Percentiles rank a stretch among this genome's conserved stretches.
phyloP scores from a whole-genome alignment of 1,284 basidiomycete genomes.

The Wallemia mellicola region DNA sequence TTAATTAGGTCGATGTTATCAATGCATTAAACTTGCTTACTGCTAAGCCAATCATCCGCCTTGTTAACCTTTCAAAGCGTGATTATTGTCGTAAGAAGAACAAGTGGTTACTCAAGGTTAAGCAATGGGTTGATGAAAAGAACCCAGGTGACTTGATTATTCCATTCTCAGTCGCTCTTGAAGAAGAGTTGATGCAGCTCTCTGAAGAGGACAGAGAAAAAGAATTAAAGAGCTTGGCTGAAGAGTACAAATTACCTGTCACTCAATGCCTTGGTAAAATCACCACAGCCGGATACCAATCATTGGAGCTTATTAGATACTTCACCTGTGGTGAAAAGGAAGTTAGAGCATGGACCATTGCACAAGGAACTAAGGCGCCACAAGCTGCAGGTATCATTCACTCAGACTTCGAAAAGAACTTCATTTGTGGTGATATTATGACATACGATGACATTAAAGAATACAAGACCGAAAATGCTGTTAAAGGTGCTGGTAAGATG shows the following conservation, averaged over 20 bases:
- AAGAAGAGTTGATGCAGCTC: slow-evolving; percentile 55
- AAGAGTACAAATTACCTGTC: slow-evolving; percentile 11
- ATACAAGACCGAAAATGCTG: slow-evolving; percentile 58
- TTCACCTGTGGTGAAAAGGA: slow-evolving; percentile 93
- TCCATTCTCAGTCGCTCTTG: slow-evolving; percentile 85
- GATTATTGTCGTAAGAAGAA: slow-evolving; percentile 97
- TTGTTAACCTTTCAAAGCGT: slow-evolving; percentile 84
- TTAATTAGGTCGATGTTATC: slow-evolving; percentile 62
- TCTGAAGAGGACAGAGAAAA: slow-evolving; percentile 33
- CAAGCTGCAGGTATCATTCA: slow-evolving; percentile 85
- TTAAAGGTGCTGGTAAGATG: slow-evolving; percentile 85
- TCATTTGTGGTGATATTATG: slow-evolving; percentile 99
- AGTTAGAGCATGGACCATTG: slow-evolving; percentile 93
- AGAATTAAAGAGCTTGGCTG: slow-evolving; percentile 39
- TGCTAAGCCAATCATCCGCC: slow-evolving; percentile 91
- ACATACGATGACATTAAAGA: slow-evolving; percentile 68
- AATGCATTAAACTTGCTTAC: slow-evolving; percentile 75
- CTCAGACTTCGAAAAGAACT: slow-evolving; percentile 4
- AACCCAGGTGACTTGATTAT: slow-evolving; percentile 89
- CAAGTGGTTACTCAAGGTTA: slow-evolving; percentile 97
- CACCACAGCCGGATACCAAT: slow-evolving; percentile 63
- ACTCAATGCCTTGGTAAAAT: slow-evolving; percentile 51
- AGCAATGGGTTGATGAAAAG: slow-evolving; percentile 89
- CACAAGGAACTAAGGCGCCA: slow-evolving; percentile 75
- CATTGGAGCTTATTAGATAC: slow-evolving; percentile 73